Base-by-base conservation (phyloP, 306 rosid species). In the Citrullus mucosospermus region DNA sequence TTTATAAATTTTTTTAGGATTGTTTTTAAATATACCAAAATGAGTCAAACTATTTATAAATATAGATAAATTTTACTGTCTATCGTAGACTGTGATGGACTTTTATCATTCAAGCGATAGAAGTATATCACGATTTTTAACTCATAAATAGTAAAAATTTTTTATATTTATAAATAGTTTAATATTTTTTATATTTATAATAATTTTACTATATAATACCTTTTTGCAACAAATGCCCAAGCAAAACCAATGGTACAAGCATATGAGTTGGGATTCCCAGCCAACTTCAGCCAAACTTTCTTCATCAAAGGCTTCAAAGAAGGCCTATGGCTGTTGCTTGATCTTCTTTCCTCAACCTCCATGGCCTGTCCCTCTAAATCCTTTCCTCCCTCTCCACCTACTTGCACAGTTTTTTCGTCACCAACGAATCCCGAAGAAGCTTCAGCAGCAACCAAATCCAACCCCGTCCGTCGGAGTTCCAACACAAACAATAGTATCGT, bases 201-300 rank as follows among this genome's bases (percentile, higher is more conserved):
- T 25, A 25, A 25, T 25, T 25, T 25, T 25, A 0, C 28, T 25
- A 25, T 25, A 25, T 25, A 93, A 25, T 25, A 93, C 98, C 98
- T 94, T 80, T 79, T 89, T 25, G 97, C 83, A 53, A 95, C 82
- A 74, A 89, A 89, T 54, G 97, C 97, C 97, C 97, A 95, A 12
- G 90, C 66, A 61, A 95, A 76, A 39, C 99, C 99, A 46, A 92
- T 18, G 6, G 86, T 85, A 85, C 96, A 94, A 4, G 90, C 96
- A 67, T 95, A 95, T 0, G 97, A 83, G 84, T 95, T 95, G 50
- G 99, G 99, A 70, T 95, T 95, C 80, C 77, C 74, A 5, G 86
- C 86, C 75, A 95, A 85, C 68, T 92, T 95, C 7, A 85, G 30
- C 96, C 89, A 84, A 75, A 95, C 97, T 38, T 58, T 77, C 86